These are phyloP conservation scores for Trichoderma sp. DNA, from an alignment of 2,329 filamentous ascomycete genomes.

Conservation along the genomic window DNA sequence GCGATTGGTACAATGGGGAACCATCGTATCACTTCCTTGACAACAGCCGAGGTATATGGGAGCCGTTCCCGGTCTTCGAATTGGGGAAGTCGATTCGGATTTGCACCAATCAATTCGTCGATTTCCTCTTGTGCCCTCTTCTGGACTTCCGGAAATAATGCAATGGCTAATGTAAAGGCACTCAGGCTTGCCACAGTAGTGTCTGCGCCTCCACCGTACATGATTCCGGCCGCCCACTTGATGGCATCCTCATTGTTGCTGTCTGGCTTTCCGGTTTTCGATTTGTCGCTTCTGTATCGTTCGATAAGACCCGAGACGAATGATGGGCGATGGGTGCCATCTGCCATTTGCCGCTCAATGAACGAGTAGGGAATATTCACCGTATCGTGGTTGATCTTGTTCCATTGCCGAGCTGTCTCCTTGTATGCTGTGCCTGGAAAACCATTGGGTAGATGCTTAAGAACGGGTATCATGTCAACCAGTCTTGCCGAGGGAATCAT, in stretches of 20 bases:
- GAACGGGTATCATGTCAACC: conserved; percentile 27
- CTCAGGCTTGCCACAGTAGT: background rate
- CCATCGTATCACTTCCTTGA: conserved; percentile 28
- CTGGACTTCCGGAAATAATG: conserved; percentile 16
- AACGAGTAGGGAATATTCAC: background rate
- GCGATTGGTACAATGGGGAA: background rate
- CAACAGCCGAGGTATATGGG: conserved; percentile 26
- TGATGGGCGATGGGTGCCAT: background rate
- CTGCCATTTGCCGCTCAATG: conserved; percentile 6
- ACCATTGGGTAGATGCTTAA: conserved; percentile 26
- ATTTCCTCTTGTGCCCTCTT: conserved; percentile 21
- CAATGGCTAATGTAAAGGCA: conserved; percentile 17
- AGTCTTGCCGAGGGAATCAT: conserved; percentile 24
- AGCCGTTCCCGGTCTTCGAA: conserved; percentile 23
- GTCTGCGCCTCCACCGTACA: conserved; percentile 18
- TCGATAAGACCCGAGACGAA: conserved; percentile 8
- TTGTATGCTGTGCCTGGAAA: conserved; percentile 26
- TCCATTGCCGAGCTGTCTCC: conserved; percentile 20
- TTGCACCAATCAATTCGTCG: conserved; percentile 23
- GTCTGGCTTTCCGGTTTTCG: background rate
- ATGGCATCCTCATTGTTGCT: background rate
- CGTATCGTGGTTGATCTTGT: background rate
- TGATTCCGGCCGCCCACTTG: background rate
- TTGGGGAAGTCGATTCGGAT: conserved; percentile 11
- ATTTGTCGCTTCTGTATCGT: background rate